These are phyloP conservation scores for Plasmopara muralis DNA, from an alignment of 352 stramenopile genomes.

Conservation along the genomic window DNA sequence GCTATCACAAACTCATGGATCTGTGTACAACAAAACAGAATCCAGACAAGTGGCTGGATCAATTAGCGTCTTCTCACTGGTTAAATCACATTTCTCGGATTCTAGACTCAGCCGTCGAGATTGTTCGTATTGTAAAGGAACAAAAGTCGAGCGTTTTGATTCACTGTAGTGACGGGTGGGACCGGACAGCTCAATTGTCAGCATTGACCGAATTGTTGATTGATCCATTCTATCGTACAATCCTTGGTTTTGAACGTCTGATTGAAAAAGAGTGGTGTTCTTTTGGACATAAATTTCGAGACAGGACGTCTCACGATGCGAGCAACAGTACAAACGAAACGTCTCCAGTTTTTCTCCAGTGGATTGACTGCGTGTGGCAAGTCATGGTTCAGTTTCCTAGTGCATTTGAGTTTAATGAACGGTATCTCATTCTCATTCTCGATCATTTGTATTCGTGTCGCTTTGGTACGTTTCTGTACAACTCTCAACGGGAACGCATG, in stretches of 20 bases:
- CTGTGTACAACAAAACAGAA: constrained; percentile 56
- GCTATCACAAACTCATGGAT: constrained; percentile 71
- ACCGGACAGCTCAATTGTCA: constrained; percentile 88
- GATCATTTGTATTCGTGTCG: constrained; percentile 79
- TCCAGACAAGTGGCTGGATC: constrained; percentile 78
- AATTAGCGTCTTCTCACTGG: constrained; percentile 65
- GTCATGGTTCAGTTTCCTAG: constrained; percentile 66
- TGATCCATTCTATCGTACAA: constrained; percentile 87
- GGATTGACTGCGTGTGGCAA: constrained; percentile 85
- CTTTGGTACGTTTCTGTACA: constrained; percentile 94
- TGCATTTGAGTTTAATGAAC: constrained; percentile 84
- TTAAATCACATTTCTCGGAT: constrained; percentile 75
- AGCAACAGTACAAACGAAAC: constrained; percentile 76
- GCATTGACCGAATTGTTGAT: constrained; percentile 80
- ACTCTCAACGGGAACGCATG: constrained; percentile 81
- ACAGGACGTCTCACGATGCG: constrained; percentile 55
- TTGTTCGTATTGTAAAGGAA: constrained; percentile 70
- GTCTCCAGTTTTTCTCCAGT: constrained; percentile 95
- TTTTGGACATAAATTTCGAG: constrained; percentile 87
- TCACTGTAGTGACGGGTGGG: constrained; percentile 98
- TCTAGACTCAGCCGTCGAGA: constrained; percentile 75
- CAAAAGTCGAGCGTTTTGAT: constrained; percentile 91
- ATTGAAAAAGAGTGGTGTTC: constrained; percentile 88
- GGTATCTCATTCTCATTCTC: constrained; percentile 72
- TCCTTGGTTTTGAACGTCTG: constrained; percentile 76